A percentile compares a stretch with the other conserved stretches of the same genome.
Evolutionary conservation across 2,329 filamentous ascomycete species (phyloP).

Genomic region (Chrysosporium queenslandicum): DNA sequence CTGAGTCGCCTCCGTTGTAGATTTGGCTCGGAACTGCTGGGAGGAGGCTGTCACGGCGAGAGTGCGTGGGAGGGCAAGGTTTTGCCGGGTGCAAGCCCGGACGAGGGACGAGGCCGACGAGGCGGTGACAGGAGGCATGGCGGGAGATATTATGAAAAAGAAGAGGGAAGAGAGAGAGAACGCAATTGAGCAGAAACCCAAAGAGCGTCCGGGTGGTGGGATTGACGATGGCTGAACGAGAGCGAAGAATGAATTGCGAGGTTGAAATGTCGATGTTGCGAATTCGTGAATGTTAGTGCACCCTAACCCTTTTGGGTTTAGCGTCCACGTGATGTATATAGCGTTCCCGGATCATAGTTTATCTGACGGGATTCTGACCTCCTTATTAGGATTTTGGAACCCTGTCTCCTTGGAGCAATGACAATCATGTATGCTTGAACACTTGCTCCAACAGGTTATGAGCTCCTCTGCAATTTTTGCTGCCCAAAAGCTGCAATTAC

Average conservation of each 20-base stretch:
- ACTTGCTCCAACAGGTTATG: no score
- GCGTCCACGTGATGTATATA: no score
- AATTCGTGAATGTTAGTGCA: no score
- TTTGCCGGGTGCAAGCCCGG: constrained; percentile 46
- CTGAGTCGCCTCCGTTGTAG: constrained; percentile 23
- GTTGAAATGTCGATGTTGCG: constrained; percentile 7
- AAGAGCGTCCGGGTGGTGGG: constrained; percentile 12
- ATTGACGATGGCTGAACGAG: constrained; percentile 10
- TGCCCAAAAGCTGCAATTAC: no score
- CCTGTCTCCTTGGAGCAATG: no score
- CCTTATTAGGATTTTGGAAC: no score
- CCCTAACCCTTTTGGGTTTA: no score
- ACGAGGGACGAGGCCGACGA: constrained; percentile 56
- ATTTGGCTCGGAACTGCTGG: constrained; percentile 34
- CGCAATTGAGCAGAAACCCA: constrained; percentile 26
- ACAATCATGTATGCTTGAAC: no score
- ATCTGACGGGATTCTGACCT: no score
- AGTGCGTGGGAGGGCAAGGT: constrained; percentile 36
- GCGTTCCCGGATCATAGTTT: no score
- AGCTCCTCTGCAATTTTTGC: no score
- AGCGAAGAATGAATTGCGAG: constrained; percentile 12
- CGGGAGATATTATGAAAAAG: constrained; percentile 23
- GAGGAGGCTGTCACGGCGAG: constrained; percentile 29
- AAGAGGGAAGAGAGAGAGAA: constrained; percentile 14
- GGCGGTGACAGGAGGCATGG: constrained; percentile 60